Evolutionary conservation across 2,329 filamentous ascomycete genomes (phyloP).

Genomic region (Alternaria sp.): DNA sequence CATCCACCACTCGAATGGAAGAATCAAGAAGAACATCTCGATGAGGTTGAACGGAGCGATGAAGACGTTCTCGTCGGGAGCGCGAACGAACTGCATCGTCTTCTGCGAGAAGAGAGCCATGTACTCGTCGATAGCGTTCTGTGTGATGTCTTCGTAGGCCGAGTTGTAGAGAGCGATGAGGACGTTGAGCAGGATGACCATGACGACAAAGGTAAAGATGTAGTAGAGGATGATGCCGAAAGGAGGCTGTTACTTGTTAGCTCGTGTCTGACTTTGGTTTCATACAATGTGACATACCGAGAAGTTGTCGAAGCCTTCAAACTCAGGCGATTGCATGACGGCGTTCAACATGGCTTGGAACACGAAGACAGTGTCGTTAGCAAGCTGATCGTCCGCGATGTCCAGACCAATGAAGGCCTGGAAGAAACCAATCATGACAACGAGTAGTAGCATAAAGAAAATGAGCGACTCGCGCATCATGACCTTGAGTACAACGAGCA

Average conservation of each 20-base stretch:
- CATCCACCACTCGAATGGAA: conserved; percentile 97
- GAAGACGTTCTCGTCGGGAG: conserved; percentile 97
- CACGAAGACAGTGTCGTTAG: conserved; percentile 73
- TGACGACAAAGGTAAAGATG: conserved; percentile 95
- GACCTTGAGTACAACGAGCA: conserved; percentile 91
- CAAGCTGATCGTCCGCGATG: conserved; percentile 71
- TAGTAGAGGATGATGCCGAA: conserved; percentile 97
- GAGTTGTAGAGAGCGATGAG: conserved; percentile 97
- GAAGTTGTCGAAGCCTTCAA: conserved; percentile 86
- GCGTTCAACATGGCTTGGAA: conserved; percentile 85
- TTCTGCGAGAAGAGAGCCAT: conserved; percentile 92
- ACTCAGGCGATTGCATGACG: conserved; percentile 90
- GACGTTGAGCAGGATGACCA: conserved; percentile 93
- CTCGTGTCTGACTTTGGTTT: accelerated
- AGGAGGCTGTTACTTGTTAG: conserved; percentile 61
- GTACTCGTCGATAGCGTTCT: conserved; percentile 92
- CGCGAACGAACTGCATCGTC: conserved; percentile 95
- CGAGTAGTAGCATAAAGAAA: conserved; percentile 88
- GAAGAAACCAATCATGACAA: conserved; percentile 85
- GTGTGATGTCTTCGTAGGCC: conserved; percentile 92
- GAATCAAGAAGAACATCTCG: conserved; percentile 77
- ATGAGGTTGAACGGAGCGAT: conserved; percentile 95
- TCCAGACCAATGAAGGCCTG: conserved; percentile 95
- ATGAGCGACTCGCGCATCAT: conserved; percentile 77
- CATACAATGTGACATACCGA: conserved; percentile 51